Percentiles rank a stretch among this genome's conserved stretches.
These are phyloP conservation scores for Pelargonium fulgidum DNA, from an alignment of 441 rosid species.

Conservation along the genomic window DNA sequence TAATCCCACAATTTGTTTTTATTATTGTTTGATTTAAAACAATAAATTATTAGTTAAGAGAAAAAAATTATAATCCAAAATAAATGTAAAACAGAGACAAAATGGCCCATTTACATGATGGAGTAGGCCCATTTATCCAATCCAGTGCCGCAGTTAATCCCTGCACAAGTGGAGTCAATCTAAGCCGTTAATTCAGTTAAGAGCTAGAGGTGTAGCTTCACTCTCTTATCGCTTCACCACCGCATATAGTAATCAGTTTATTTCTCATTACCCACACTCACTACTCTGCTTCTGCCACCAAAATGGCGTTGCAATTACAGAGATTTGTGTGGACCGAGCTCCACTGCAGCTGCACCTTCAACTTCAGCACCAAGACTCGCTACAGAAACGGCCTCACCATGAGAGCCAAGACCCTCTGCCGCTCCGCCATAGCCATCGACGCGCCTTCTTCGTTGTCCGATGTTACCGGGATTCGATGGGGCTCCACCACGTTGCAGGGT, in stretches of 20 bases:
- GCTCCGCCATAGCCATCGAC: conserved; percentile 83
- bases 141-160: too few relatives aligned
- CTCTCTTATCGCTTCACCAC: conserved; percentile 42
- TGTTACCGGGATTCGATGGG: conserved; percentile 62
- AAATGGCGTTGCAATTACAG: conserved; percentile 68
- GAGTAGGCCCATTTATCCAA: too few relatives aligned
- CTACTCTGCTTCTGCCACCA: conserved; percentile 21
- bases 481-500: conserved; percentile 66
- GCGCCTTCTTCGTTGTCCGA: conserved; percentile 58
- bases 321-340: conserved; percentile 38
- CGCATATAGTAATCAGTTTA: background rate
- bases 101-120: too few relatives aligned
- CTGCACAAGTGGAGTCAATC: conserved; percentile 7
- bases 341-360: conserved; percentile 22
- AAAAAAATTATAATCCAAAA: too few relatives aligned
- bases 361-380: conserved; percentile 17
- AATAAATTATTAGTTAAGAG: too few relatives aligned
- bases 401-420: conserved; percentile 32
- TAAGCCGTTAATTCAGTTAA: conserved; percentile 33
- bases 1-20: too few relatives aligned
- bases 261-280: conserved; percentile 24
- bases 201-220: conserved; percentile 33
- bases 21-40: too few relatives aligned
- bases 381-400: conserved; percentile 14
- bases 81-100: too few relatives aligned